Evolutionary conservation across 1,284 basidiomycete genomes (phyloP).

Genomic region (Mycena citricolor): DNA sequence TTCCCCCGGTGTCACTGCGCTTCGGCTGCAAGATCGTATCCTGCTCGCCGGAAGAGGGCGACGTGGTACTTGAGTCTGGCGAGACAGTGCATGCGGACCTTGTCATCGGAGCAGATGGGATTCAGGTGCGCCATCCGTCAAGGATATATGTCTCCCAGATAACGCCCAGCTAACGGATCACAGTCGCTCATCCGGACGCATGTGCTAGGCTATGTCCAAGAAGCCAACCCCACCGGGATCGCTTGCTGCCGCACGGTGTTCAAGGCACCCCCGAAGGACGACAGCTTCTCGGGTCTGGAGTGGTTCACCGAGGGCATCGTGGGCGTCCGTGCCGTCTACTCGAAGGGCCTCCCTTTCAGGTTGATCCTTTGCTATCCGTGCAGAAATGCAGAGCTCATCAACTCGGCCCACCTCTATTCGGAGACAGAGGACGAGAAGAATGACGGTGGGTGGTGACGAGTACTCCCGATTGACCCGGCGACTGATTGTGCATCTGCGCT

Average conservation of each 20-base stretch:
- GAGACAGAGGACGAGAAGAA: slow-evolving; percentile 2
- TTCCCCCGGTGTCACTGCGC: slow-evolving; percentile 6
- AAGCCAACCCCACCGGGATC: not conserved
- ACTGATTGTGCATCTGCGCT: not conserved
- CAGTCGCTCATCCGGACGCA: slow-evolving; percentile 16
- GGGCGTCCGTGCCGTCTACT: slow-evolving; percentile 2
- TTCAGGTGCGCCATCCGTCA: slow-evolving; percentile 7
- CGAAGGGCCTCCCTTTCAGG: slow-evolving; percentile 5
- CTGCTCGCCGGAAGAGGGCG: slow-evolving; percentile 13
- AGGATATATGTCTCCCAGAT: not conserved
- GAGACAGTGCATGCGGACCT: slow-evolving; percentile 9
- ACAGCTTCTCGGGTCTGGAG: slow-evolving; percentile 5
- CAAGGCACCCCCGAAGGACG: too few species aligned
- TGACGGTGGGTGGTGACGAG: not conserved
- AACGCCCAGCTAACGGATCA: not conserved
- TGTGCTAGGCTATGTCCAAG: not conserved
- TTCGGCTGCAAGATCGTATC: slow-evolving; percentile 9
- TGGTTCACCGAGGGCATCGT: slow-evolving; percentile 8
- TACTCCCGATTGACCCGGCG: not conserved
- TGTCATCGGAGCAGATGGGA: slow-evolving; percentile 18
- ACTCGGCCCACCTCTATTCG: slow-evolving; percentile 7
- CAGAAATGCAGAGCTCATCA: slow-evolving; percentile 9
- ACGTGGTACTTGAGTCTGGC: slow-evolving; percentile 5
- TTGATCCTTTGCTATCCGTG: slow-evolving; percentile 6
- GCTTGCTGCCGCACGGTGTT: slow-evolving; percentile 12